A percentile compares a stretch with the other conserved stretches of the same genome.
Evolutionary conservation across 306 rosid species (phyloP).

Genomic region (Abrus precatorius): DNA sequence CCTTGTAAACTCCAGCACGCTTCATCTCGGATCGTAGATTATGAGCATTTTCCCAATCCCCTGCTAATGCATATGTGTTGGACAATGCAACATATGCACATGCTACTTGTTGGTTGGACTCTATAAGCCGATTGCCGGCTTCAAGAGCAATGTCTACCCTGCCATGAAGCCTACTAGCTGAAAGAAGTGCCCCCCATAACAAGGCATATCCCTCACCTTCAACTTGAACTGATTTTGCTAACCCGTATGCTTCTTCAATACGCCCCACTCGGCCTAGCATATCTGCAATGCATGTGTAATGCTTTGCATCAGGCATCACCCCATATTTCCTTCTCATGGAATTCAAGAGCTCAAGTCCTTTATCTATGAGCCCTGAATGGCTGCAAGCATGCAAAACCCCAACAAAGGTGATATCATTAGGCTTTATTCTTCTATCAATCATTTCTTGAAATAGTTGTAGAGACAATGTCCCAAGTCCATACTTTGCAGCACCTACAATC

Average conservation of each 20-base stretch:
- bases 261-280: conserved; percentile 85
- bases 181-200: conserved; percentile 86
- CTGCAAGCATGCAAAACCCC: conserved; percentile 91
- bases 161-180: conserved; percentile 89
- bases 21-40: conserved; percentile 71
- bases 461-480: conserved; percentile 78
- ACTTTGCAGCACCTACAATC: conserved; percentile 87
- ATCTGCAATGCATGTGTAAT: conserved; percentile 77
- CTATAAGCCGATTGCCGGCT: conserved; percentile 71
- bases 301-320: conserved; percentile 71
- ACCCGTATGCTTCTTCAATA: conserved; percentile 67
- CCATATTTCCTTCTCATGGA: conserved; percentile 72
- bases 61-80: conserved; percentile 74
- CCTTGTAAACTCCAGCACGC: conserved; percentile 66
- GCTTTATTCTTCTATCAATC: conserved; percentile 67
- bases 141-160: conserved; percentile 80
- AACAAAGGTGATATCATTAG: conserved; percentile 78
- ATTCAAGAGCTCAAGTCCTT: conserved; percentile 69
- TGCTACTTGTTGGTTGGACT: conserved; percentile 71
- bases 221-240: conserved; percentile 71
- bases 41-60: conserved; percentile 80
- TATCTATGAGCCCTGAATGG: conserved; percentile 83
- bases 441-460: conserved; percentile 75
- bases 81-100: conserved; percentile 78
- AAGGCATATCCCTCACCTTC: conserved; percentile 56